Evolutionary conservation across 2,329 filamentous ascomycete species (phyloP), one percentile per base, ranked within the genome.

Genomic region (Neopestalotiopsis rosae): DNA sequence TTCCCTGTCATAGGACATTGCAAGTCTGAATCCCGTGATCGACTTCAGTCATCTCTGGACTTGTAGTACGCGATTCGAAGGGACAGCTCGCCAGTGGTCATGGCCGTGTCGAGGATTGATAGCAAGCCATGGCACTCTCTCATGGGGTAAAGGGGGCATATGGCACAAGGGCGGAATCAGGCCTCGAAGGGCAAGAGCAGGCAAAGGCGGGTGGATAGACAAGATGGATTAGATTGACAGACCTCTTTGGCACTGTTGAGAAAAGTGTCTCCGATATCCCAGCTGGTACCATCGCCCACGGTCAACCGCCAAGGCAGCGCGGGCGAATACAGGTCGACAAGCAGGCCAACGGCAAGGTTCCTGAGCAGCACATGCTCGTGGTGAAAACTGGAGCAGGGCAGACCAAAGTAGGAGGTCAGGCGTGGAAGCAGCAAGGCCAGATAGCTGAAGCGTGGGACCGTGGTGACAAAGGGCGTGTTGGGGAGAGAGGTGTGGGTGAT

Each of bases 241-340:
- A 86, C 86, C 82, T 91, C 89, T 77, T 91, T 91, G 71, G 87
- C 88, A 68, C 86, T 86, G 77, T 91, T 91, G 68, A 90, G 83
- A 72, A 91, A 91, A 0, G 89, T 90, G 76, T 90, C 88, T 57
- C 81, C 84, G 63, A 89, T 88, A 72, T 90, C 88, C 88, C 88
- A 90, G 63, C 84, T 85, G 40, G 84, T 75, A 20, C 87, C 88
- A 69, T 88, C 87, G 67, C 81, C 80, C 32, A 89, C 87, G 17
- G 83, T 83, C 62, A 90, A 79, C 13, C 82, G 81, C 87, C 88
- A 90, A 1, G 88, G 88, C 65, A 88, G 76, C 17, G 75, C 68
- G 0, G 87, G 87, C 72, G 82, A 85, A 76, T 90, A 90, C 32
- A 90, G 81, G 73, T 90, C 88, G 65, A 86, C 80, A 38, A 90